These are phyloP conservation scores for Serendipita vermifera DNA, from an alignment of 768 basidiomycete genomes.

Conservation along the genomic window DNA sequence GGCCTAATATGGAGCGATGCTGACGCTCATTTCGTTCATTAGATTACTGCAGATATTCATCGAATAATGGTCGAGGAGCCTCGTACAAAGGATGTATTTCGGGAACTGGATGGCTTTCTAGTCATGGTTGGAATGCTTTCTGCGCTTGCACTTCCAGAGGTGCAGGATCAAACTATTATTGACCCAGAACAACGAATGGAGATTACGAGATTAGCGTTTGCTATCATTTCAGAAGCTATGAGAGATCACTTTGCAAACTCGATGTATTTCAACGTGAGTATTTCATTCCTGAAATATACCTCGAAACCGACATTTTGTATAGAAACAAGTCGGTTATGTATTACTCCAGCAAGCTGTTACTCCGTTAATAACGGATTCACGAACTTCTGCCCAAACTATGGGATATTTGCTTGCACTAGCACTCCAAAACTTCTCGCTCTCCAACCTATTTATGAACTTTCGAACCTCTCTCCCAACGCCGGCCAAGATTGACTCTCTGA, in stretches of 20 bases:
- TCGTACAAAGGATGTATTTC: constrained; percentile 58
- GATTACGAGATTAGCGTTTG: constrained; percentile 47
- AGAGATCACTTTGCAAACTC: constrained; percentile 41
- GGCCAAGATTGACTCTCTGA: constrained; percentile 17
- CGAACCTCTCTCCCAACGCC: constrained; percentile 16
- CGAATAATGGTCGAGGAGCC: constrained; percentile 53
- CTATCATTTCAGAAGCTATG: constrained; percentile 52
- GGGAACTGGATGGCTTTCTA: constrained; percentile 72
- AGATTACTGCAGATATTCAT: constrained; percentile 40
- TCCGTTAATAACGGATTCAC: constrained; percentile 35
- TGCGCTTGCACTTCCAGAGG: constrained; percentile 30
- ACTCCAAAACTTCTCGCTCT: constrained; percentile 47
- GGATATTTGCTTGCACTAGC: constrained; percentile 59
- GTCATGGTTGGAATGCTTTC: constrained; percentile 61
- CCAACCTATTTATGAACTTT: constrained; percentile 41
- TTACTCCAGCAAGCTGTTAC: constrained; percentile 48
- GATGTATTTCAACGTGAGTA: constrained; percentile 52
- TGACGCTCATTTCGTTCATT: not conserved
- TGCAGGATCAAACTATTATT: constrained; percentile 15
- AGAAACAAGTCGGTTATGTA: constrained; percentile 52
- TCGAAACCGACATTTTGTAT: too few species aligned
- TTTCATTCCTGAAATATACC: not conserved
- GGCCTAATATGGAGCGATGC: too few species aligned
- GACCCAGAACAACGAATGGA: constrained; percentile 37
- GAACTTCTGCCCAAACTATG: constrained; percentile 41